Conservation (phyloP, 257 asterid species). For the Fraxinus americana region DNA sequence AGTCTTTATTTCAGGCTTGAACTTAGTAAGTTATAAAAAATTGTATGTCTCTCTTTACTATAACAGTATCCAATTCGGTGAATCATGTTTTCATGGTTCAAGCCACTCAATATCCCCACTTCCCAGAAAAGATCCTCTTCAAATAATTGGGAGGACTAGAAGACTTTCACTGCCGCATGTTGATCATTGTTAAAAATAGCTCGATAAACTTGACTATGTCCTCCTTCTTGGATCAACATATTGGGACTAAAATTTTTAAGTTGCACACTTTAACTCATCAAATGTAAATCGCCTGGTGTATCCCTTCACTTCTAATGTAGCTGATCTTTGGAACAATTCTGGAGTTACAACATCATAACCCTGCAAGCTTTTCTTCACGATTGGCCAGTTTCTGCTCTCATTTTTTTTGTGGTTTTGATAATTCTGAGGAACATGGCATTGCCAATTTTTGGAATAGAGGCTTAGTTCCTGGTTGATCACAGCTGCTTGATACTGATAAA, state of each 20-base stretch:
- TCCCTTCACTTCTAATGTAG: slow-evolving; percentile 42
- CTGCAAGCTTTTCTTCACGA: slow-evolving; percentile 26
- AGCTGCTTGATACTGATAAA: slow-evolving; percentile 40
- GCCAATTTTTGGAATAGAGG: slow-evolving; percentile 52
- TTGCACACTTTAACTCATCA: too few relatives aligned
- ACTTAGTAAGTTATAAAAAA: slow-evolving; percentile 46
- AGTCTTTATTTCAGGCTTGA: slow-evolving; percentile 59
- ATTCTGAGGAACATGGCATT: slow-evolving; percentile 50
- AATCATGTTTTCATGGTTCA: slow-evolving; percentile 63
- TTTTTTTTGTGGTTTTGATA: slow-evolving; percentile 37
- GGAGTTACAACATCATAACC: slow-evolving; percentile 34
- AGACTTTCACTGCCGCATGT: too few relatives aligned
- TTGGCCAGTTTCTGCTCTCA: slow-evolving; percentile 21
- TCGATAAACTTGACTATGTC: too few relatives aligned
- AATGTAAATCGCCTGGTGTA: slow-evolving; percentile 35
- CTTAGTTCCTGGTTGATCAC: slow-evolving; percentile 24
- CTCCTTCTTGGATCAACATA: too few relatives aligned
- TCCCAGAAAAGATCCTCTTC: too few relatives aligned
- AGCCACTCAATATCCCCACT: too few relatives aligned
- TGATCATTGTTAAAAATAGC: too few relatives aligned
- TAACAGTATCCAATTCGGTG: slow-evolving; percentile 61
- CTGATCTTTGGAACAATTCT: slow-evolving; percentile 39
- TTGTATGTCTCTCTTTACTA: slow-evolving; percentile 50
- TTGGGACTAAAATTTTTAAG: too few relatives aligned
- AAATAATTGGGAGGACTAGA: too few relatives aligned